These are phyloP conservation scores for Corymbia calophylla DNA, from an alignment of 441 rosid genomes.

Conservation along the genomic window DNA sequence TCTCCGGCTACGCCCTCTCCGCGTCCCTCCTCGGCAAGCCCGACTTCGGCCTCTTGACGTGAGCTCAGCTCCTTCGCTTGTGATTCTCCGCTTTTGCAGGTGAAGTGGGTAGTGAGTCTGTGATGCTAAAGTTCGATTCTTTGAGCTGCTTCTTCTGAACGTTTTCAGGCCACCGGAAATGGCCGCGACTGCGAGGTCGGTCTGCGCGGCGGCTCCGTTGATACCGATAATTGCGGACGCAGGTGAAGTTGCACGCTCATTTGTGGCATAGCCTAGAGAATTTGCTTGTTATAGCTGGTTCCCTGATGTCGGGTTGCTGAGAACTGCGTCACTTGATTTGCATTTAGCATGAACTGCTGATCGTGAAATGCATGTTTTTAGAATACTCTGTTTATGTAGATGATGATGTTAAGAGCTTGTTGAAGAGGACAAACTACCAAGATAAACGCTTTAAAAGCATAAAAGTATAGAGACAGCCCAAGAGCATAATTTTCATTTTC, in stretches of 20 bases:
- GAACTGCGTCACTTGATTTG: background rate
- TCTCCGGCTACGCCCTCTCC: constrained; percentile 47
- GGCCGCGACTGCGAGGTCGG: constrained; percentile 36
- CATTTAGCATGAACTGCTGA: background rate
- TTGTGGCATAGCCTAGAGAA: background rate
- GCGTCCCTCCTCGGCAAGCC: constrained; percentile 42
- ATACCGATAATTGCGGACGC: constrained; percentile 35
- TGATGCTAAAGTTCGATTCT: background rate
- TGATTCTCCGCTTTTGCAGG: background rate
- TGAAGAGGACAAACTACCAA: background rate
- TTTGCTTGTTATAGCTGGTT: background rate
- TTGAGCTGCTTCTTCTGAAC: background rate
- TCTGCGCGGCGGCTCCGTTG: constrained; percentile 33
- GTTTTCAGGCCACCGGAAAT: constrained; percentile 38
- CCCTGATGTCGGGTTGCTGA: background rate
- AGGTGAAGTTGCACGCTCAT: constrained; percentile 2
- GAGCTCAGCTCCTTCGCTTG: background rate
- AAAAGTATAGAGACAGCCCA: background rate
- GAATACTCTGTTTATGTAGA: background rate
- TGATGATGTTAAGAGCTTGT: background rate
- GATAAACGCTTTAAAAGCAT: background rate
- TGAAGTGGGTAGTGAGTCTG: background rate
- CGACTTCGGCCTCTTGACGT: constrained; percentile 43
- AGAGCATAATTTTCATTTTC: background rate
- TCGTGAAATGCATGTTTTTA: background rate